Base-by-base conservation (phyloP, 768 basidiomycete species). In the Gelatoporia subvermispora region DNA sequence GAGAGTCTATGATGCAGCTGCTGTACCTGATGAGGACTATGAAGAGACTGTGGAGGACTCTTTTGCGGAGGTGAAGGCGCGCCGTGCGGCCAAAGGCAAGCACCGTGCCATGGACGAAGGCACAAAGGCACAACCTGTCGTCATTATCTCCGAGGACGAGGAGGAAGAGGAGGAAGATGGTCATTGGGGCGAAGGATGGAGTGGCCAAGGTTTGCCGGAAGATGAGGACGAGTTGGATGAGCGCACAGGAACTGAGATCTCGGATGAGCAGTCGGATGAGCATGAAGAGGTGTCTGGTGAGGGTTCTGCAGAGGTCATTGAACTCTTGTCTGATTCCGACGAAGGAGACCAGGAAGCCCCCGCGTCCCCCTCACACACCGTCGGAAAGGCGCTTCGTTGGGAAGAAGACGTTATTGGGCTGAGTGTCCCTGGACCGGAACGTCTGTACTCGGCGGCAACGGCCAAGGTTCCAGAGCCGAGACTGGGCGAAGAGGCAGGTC, bases 31-130 rank as follows among this genome's bases (percentile, higher is more conserved):
- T 5, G 64, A 64, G 31, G 63, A 66, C 35, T 65, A 63, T 39
- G 65, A 68, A 21, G 61, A 60, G 40, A 37, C 44, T 13, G 51
- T 68, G 8, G 75, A 82, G 43, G 78, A 81, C 57, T 79, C 81
- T 0, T 82, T 82, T 64, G 77, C 75, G 10, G 75, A 76, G 41
- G 60, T 77, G 40, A 71, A 69, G 48, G 73, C 73, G 35, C 74
- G 78, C 50, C 74, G 75, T 41, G 54, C 61, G 35, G 83, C 80
- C n/a, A 85, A 84, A 60, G 84, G 82, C 24, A 85, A 84, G 59
- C 76, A 72, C 43, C 74, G 82, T 43, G 82, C 82, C 58, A 76
- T 78, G 8, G 67, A 78, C 41, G 80, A 83, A 55, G 82, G 80
- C 3, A 69, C 67, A 17, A 51, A 57, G 20, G 65, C 60, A 17